Percentiles rank a stretch among this genome's conserved stretches.
phyloP scores from a whole-genome alignment of 345 rosid genomes.

The Eucalyptus regnans region DNA sequence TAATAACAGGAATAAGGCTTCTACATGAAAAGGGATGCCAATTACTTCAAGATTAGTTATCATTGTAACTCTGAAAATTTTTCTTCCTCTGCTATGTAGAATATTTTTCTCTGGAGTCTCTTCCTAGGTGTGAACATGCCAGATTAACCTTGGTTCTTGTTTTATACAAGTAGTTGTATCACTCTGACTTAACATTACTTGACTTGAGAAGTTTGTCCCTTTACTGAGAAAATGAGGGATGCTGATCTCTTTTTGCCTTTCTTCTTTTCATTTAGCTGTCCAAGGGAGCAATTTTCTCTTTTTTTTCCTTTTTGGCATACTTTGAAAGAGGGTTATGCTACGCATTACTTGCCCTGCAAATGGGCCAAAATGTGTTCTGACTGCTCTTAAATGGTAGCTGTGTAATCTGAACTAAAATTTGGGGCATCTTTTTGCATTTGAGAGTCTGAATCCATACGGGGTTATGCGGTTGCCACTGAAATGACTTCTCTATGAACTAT shows the following conservation, averaged over 20 bases:
- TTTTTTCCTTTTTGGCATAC: not conserved
- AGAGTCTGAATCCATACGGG: not conserved
- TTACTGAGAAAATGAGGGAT: not conserved
- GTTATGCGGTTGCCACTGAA: not conserved
- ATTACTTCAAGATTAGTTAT: not conserved
- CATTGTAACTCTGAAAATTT: not conserved
- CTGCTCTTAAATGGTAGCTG: not conserved
- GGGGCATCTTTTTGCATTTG: not conserved
- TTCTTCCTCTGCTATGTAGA: not conserved
- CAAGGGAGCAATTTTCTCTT: not conserved
- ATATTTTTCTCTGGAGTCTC: not conserved
- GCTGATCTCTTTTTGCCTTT: not conserved
- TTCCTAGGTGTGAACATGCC: not conserved
- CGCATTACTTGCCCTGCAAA: not conserved
- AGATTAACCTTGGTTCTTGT: not conserved
- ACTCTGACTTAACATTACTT: not conserved
- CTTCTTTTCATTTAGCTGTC: not conserved
- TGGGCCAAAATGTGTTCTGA: not conserved
- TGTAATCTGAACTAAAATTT: not conserved
- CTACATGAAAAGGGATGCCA: not conserved
- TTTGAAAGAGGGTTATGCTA: not conserved
- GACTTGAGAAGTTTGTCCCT: not conserved
- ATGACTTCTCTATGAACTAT: not conserved
- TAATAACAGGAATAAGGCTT: not conserved
- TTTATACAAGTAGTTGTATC: not conserved